Evolutionary conservation across 371 early-diverging fungal genomes (phyloP), one percentile per base, ranked within the genome.

Genomic region (Actinomucor elegans): DNA sequence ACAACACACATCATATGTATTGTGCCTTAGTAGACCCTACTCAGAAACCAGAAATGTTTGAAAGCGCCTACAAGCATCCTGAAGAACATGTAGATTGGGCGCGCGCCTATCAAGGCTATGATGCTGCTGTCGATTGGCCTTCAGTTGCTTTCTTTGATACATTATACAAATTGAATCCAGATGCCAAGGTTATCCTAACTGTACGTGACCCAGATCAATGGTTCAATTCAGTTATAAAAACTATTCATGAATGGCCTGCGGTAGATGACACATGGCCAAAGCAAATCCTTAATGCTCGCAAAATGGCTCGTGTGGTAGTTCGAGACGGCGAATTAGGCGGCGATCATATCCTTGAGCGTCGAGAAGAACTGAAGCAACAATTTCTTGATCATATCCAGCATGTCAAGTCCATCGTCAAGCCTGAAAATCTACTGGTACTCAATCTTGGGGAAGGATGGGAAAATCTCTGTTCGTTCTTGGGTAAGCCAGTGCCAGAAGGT

Each of bases 101-200:
- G 4, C 27, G 42, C 4, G 52, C 53, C 17, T 65, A 53, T 26
- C 40, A 55, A 20, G 62, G 59, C 4, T 69, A 61, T 31, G 35
- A 48, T 45, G 69, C 69, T 7, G 62, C 69, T 12, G 56, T 69
- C 6, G 69, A 64, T 18, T 64, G 61, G 58, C 69, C 69, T 1
- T 44, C 66, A 1, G 23, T 46, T 18, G 41, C 57, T 2, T 69
- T 66, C 28, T 55, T 59, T 38, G 54, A 56, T 9, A 48, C 27
- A 2, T 42, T 71, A 6, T 43, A 64, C 34, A 33, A 38, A 26
- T 14, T 64, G 9, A 61, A 61, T 18, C 67, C 67, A 18, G 51
- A 64, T 29, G 67, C 67, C n/a, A 71, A 71, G 41, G 52, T 67
- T 1, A 67, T 71, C 18, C 29, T 67, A 2, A 67, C 71, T 14